Percentiles rank a stretch among this genome's conserved stretches.
Evolutionary conservation across 2,329 filamentous ascomycete species (phyloP).

Genomic region (Aspergillus spinulosporus): DNA sequence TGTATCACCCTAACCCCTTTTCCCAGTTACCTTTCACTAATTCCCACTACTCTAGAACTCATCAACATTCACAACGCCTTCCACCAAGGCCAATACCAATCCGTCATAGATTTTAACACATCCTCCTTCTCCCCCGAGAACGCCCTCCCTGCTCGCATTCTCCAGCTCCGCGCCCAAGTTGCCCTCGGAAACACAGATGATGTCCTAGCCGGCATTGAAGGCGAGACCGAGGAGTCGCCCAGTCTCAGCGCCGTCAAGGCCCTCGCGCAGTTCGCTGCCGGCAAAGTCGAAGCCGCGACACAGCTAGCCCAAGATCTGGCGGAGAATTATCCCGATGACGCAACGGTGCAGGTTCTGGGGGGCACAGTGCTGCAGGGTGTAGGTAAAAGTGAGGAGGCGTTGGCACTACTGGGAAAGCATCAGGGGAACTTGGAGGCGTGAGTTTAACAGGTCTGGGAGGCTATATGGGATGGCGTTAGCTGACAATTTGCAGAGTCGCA

Average conservation of each 20-base stretch:
- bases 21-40: conserved; percentile 15
- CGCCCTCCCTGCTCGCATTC: conserved; percentile 70
- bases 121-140: conserved; percentile 78
- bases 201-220: conserved; percentile 67
- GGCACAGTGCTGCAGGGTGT: conserved; percentile 80
- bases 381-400: conserved; percentile 80
- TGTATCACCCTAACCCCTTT: conserved; percentile 9
- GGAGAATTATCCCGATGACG: conserved; percentile 68
- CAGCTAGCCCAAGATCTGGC: conserved; percentile 66
- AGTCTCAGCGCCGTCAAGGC: conserved; percentile 76
- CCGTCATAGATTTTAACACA: conserved; percentile 82
- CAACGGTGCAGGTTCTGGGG: conserved; percentile 75
- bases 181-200: conserved; percentile 75
- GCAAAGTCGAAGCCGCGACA: conserved; percentile 63
- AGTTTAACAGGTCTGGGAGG: conserved; percentile 29
- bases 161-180: conserved; percentile 79
- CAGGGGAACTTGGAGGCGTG: conserved; percentile 79
- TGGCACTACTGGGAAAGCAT: conserved; percentile 76
- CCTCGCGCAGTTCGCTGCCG: conserved; percentile 66
- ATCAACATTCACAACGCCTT: conserved; percentile 68
- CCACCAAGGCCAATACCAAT: conserved; percentile 78
- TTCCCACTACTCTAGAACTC: conserved; percentile 52
- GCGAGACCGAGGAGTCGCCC: conserved; percentile 61
- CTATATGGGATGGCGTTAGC: conserved; percentile 6
- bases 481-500: conserved; percentile 60